Conservation (phyloP, 1,284 basidiomycete species). For the Cutaneotrichosporon cavernicola region DNA sequence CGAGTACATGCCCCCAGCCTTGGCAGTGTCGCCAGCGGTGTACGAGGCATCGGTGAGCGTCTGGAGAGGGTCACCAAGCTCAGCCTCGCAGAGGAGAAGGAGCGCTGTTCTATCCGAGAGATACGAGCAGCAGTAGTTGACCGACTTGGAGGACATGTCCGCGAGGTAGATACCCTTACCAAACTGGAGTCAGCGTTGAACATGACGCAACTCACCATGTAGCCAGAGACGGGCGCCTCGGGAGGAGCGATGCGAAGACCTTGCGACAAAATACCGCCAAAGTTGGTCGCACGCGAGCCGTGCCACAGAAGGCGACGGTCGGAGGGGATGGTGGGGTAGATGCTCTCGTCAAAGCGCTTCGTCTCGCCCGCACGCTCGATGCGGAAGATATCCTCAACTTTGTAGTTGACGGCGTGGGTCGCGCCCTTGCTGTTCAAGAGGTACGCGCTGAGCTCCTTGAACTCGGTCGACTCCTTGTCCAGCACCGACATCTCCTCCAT, state of each 20-base stretch:
- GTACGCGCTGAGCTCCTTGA: conserved; percentile 58
- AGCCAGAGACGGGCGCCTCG: conserved; percentile 57
- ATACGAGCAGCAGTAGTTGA: conserved; percentile 61
- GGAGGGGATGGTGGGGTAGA: conserved; percentile 55
- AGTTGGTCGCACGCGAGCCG: conserved; percentile 53
- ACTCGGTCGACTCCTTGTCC: conserved; percentile 56
- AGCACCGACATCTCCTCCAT: conserved; percentile 62
- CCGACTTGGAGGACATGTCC: conserved; percentile 68
- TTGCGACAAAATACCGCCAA: conserved; percentile 62
- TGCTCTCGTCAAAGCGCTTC: conserved; percentile 59
- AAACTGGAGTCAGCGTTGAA: conserved; percentile 7
- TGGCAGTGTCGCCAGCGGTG: conserved; percentile 21
- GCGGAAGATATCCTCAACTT: conserved; percentile 59
- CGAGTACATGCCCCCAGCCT: conserved; percentile 17
- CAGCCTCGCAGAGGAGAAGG: conserved; percentile 28
- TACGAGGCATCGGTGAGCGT: conserved; percentile 20
- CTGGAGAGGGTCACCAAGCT: conserved; percentile 26
- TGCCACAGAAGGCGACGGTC: conserved; percentile 66
- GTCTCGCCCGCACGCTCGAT: conserved; percentile 60
- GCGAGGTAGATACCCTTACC: conserved; percentile 69
- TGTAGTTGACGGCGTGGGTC: conserved; percentile 52
- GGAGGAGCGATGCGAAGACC: conserved; percentile 68
- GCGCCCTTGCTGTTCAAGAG: conserved; percentile 60
- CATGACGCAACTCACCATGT: conserved; percentile 54
- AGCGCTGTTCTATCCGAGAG: conserved; percentile 20